Conservation (phyloP, 805 yeast species). For the Barnettozyma botsteinii region DNA sequence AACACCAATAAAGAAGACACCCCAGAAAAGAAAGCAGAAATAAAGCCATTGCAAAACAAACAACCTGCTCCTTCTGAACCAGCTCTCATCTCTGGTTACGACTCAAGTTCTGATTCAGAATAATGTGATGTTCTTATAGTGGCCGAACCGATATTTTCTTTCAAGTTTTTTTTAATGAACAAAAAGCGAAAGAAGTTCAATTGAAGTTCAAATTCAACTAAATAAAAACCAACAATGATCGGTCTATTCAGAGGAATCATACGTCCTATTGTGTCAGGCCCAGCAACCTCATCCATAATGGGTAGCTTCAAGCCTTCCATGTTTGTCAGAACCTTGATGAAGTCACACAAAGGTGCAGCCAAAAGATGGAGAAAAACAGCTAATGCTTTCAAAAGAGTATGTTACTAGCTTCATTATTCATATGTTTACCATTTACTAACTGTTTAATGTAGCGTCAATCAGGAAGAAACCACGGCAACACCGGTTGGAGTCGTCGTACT, state of each 20-base stretch:
- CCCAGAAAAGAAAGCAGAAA: neutral
- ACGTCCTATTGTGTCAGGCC: slow-evolving; percentile 2
- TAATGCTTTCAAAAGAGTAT: slow-evolving; percentile 51
- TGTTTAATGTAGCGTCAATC: slow-evolving; percentile 48
- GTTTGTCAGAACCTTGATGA: slow-evolving; percentile 39
- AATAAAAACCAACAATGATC: slow-evolving; percentile 8
- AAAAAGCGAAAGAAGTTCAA: neutral
- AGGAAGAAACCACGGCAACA: slow-evolving; percentile 90
- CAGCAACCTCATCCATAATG: slow-evolving; percentile 1
- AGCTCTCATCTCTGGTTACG: slow-evolving; percentile 5
- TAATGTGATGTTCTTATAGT: neutral
- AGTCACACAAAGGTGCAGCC: slow-evolving; percentile 83
- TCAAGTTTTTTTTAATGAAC: no score
- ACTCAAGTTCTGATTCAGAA: slow-evolving; percentile 17
- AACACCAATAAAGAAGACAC: neutral
- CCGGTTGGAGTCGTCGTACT: slow-evolving; percentile 70
- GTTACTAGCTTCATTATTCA: no score
- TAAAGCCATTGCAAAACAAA: neutral
- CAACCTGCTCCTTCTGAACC: neutral
- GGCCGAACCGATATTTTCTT: neutral
- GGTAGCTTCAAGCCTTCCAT: slow-evolving; percentile 8
- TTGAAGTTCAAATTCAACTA: neutral
- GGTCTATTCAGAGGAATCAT: slow-evolving; percentile 8
- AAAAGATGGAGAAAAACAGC: slow-evolving; percentile 81
- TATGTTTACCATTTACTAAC: slow-evolving; percentile 9